Base-by-base conservation (phyloP, 2,329 filamentous ascomycete species). In the Beauveria sp. region DNA sequence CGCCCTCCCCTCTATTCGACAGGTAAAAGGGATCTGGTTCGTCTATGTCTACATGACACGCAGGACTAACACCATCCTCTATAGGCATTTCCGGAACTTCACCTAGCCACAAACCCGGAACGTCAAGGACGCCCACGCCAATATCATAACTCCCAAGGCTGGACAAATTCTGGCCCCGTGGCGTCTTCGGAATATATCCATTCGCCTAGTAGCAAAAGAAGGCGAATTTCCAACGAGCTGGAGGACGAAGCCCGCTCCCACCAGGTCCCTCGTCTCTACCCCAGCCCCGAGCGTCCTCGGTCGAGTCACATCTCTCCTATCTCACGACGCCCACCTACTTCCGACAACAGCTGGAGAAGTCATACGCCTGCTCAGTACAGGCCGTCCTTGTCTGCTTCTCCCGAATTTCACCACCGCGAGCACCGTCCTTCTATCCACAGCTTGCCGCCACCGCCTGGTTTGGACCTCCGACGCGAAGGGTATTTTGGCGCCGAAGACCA, bases 1-100 rank as follows among this genome's bases (percentile, higher is more conserved):
- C 34, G 75, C 75, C 42, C 72, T 84, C 24, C 81, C 81, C 22
- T 79, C 81, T 1, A 82, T 84, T 55, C 75, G 79, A 65, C 78
- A 82, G 78, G 81, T 82, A 77, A 61, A 16, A 5, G 9, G 20
- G 3, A 18, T 24, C 42, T 22, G 5, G 26, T 14, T 5, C 20
- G 5, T 49, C 3, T 8, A 60, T 14, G 40, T 9, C 22, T 12
- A 16, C 14, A 3, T 3, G 16, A 12, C 6, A 26, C 47, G 24
- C 12, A 16, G 5, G 30, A 42, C 69, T 73, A 63, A 74, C 61
- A 22, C 22, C 7, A 43, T 34, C 12, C 38, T n/a, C 22, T 24
- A 1, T 64, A 80, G 79, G 71, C 74, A 51, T 75, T 83, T 59
- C 79, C 80, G 20, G 79, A 82, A 53, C 69, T 81, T 26, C 69